phyloP scores from a whole-genome alignment of 345 rosid species.

The Brassica carinata region DNA sequence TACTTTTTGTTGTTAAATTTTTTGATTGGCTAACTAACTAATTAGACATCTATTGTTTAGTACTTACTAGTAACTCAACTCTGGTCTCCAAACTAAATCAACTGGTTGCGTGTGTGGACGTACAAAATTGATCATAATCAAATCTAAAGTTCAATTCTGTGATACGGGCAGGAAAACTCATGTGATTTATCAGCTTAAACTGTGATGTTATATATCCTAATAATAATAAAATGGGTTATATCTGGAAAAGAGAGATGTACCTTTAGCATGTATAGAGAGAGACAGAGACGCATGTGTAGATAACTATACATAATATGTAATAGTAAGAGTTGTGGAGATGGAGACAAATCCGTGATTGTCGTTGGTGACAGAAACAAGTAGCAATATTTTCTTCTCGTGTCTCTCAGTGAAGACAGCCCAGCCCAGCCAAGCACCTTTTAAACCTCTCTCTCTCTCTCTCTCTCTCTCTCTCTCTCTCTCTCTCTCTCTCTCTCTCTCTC shows the following conservation, averaged over 20 bases:
- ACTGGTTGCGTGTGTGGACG: background rate
- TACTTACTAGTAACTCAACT: conserved; percentile 5
- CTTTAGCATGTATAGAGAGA: conserved; percentile 33
- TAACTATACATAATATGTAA: conserved; percentile 29
- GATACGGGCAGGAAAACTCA: conserved; percentile 24
- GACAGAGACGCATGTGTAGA: conserved; percentile 38
- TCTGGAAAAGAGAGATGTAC: conserved; percentile 17
- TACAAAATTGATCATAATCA: background rate
- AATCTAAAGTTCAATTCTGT: conserved; percentile 23
- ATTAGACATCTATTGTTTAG: background rate
- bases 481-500: conserved; percentile 13
- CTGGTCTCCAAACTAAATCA: conserved; percentile 1
- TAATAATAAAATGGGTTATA: background rate
- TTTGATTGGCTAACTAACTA: background rate
- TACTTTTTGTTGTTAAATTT: background rate
- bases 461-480: conserved; percentile 19
- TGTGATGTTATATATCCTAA: conserved; percentile 14
- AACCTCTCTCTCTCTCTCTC: conserved; percentile 36
- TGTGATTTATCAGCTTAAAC: conserved; percentile 31
- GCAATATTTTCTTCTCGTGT: conserved; percentile 45
- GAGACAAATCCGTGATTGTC: conserved; percentile 78
- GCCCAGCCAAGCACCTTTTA: conserved; percentile 47
- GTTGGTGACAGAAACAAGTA: conserved; percentile 52
- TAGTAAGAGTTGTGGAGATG: conserved; percentile 44
- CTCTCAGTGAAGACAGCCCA: conserved; percentile 47